Evolutionary conservation across 1,139 yeast genomes (phyloP).

Genomic region (Blastobotrys niveus): DNA sequence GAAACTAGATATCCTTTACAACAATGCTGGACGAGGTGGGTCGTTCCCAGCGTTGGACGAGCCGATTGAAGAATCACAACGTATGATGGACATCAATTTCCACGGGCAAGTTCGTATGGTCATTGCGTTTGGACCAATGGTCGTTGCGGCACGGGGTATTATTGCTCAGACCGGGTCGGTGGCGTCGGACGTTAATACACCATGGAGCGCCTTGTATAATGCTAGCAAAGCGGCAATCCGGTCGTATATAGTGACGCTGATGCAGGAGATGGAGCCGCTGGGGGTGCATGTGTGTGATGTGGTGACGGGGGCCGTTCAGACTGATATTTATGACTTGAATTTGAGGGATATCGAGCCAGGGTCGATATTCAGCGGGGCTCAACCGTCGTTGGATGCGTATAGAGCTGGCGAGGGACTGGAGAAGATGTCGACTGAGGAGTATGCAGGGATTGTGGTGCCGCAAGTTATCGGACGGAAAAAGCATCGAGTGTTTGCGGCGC

Average conservation of each 20-base stretch:
- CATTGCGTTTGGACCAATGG: constrained; percentile 50
- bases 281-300: constrained; percentile 67
- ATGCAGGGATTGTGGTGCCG: constrained; percentile 1
- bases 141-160: constrained; percentile 64
- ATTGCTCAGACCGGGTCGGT: constrained; percentile 72
- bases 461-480: not conserved
- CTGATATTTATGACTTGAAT: constrained; percentile 45
- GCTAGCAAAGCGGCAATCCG: constrained; percentile 74
- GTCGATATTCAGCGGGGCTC: not conserved
- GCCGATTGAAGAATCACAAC: constrained; percentile 48
- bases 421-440: constrained; percentile 1
- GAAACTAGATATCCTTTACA: constrained; percentile 54
- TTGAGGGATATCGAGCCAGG: constrained; percentile 48
- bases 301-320: constrained; percentile 62
- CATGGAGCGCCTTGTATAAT: constrained; percentile 64
- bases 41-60: constrained; percentile 67
- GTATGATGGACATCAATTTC: constrained; percentile 62
- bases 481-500: too few species aligned
- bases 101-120: constrained; percentile 61
- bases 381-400: constrained; percentile 3
- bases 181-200: constrained; percentile 62
- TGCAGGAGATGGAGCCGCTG: constrained; percentile 65
- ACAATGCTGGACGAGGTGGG: constrained; percentile 62
- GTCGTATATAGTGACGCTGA: constrained; percentile 56
- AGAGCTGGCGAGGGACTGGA: not conserved